A percentile compares a stretch with the other conserved stretches of the same genome.
These are phyloP conservation scores for Globisporangium apiculatum DNA, from an alignment of 352 stramenopile species.

Conservation along the genomic window DNA sequence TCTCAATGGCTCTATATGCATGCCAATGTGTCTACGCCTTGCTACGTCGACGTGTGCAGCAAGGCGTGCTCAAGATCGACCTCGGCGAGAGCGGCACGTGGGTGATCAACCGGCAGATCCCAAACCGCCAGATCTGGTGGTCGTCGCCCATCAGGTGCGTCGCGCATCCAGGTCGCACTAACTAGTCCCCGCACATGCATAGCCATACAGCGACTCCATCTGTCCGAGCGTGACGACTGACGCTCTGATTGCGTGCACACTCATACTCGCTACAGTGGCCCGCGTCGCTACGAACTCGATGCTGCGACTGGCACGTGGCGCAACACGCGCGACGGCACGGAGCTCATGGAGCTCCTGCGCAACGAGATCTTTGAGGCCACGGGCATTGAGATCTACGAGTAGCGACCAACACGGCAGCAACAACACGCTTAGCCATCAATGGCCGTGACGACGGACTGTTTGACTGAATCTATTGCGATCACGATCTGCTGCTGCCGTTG, in stretches of 20 bases:
- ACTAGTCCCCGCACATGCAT: background rate
- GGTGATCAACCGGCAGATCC: conserved; percentile 98
- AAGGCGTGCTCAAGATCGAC: conserved; percentile 95
- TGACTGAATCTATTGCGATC: background rate
- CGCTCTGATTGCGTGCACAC: too few species aligned
- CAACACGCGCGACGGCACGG: conserved; percentile 73
- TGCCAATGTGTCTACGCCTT: background rate
- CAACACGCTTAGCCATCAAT: too few species aligned
- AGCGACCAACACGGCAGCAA: conserved; percentile 9
- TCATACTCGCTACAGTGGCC: conserved; percentile 39
- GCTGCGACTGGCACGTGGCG: conserved; percentile 56
- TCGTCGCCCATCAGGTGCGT: conserved; percentile 91
- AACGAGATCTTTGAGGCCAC: conserved; percentile 73
- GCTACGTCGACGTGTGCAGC: conserved; percentile 28
- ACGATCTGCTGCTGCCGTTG: background rate
- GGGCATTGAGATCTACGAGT: conserved; percentile 77
- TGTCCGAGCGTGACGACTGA: background rate
- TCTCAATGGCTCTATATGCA: background rate
- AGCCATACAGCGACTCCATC: background rate
- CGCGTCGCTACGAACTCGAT: conserved; percentile 88
- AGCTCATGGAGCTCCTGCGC: conserved; percentile 66
- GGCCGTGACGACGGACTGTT: background rate
- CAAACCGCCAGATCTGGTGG: conserved; percentile 97
- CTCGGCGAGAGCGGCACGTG: conserved; percentile 92
- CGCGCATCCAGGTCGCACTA: background rate